phyloP scores from a whole-genome alignment of 768 basidiomycete species.

The Rhizopogon salebrosus region DNA sequence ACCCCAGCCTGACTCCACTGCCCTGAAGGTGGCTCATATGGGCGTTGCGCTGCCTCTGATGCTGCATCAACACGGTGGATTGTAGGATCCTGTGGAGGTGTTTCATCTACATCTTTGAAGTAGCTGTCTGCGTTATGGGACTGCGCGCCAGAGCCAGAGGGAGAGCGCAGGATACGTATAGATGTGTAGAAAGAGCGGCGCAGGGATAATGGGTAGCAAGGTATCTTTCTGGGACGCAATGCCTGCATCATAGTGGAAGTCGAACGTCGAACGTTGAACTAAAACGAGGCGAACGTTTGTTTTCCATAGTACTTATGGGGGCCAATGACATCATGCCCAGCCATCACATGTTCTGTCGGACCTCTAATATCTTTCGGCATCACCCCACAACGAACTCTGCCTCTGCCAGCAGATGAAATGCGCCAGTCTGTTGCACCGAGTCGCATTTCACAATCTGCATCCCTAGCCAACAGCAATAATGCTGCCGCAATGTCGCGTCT shows the following conservation, averaged over 20 bases:
- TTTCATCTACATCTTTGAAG: constrained; percentile 42
- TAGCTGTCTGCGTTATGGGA: constrained; percentile 38
- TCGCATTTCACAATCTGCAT: constrained; percentile 45
- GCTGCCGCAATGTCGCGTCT: constrained; percentile 54
- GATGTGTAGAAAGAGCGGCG: background rate
- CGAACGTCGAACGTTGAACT: background rate
- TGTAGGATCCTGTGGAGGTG: constrained; percentile 34
- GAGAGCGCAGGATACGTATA: background rate
- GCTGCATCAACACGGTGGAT: constrained; percentile 43
- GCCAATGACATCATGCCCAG: background rate
- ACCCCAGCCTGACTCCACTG: constrained; percentile 39
- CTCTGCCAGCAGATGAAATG: constrained; percentile 35
- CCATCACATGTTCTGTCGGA: too few relatives aligned
- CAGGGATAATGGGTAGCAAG: background rate
- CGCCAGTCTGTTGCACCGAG: constrained; percentile 50
- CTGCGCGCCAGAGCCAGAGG: background rate
- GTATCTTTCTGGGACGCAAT: background rate
- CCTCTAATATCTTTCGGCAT: too few relatives aligned
- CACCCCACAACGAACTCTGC: too few relatives aligned
- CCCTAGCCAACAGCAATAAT: constrained; percentile 31
- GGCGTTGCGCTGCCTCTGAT: constrained; percentile 40
- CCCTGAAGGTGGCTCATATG: constrained; percentile 45
- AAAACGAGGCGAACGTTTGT: too few relatives aligned
- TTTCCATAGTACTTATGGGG: too few relatives aligned
- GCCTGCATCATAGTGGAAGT: background rate